Percentiles rank a stretch among this genome's conserved stretches.
Evolutionary conservation across 176 grass and related monocot species (phyloP).

Genomic region (Calamus simplicifolius): DNA sequence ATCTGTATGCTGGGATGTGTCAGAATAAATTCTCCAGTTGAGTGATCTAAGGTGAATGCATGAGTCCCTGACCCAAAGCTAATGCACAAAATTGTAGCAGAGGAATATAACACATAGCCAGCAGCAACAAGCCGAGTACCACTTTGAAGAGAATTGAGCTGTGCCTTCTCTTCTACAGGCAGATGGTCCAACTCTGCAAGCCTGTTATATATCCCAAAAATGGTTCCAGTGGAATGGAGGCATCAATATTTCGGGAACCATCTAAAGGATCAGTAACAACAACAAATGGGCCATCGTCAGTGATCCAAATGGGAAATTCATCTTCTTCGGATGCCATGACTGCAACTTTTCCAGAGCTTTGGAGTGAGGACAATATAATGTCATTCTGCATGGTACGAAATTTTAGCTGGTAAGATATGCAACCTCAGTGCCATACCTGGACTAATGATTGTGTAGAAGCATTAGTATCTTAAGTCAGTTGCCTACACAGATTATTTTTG

Average conservation of each 20-base stretch:
- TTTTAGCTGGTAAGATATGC: neutral
- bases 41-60: slow-evolving; percentile 74
- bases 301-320: slow-evolving; percentile 57
- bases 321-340: slow-evolving; percentile 85
- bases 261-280: slow-evolving; percentile 81
- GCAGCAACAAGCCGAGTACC: slow-evolving; percentile 53
- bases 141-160: slow-evolving; percentile 77
- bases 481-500: no score
- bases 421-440: no score
- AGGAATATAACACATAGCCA: slow-evolving; percentile 85
- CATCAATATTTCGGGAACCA: slow-evolving; percentile 92
- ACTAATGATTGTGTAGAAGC: no score
- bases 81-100: slow-evolving; percentile 80
- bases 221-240: slow-evolving; percentile 94
- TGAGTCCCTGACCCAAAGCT: slow-evolving; percentile 61
- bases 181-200: slow-evolving; percentile 73
- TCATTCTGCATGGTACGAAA: slow-evolving; percentile 51
- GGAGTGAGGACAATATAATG: slow-evolving; percentile 67
- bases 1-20: slow-evolving; percentile 80
- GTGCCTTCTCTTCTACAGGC: slow-evolving; percentile 59
- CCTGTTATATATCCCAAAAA: slow-evolving; percentile 80
- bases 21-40: slow-evolving; percentile 72
- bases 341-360: slow-evolving; percentile 75
- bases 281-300: slow-evolving; percentile 41
- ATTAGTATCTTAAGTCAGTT: no score